These are phyloP conservation scores for Ophiorrhiza pumila DNA, from an alignment of 257 asterid species.

Conservation along the genomic window DNA sequence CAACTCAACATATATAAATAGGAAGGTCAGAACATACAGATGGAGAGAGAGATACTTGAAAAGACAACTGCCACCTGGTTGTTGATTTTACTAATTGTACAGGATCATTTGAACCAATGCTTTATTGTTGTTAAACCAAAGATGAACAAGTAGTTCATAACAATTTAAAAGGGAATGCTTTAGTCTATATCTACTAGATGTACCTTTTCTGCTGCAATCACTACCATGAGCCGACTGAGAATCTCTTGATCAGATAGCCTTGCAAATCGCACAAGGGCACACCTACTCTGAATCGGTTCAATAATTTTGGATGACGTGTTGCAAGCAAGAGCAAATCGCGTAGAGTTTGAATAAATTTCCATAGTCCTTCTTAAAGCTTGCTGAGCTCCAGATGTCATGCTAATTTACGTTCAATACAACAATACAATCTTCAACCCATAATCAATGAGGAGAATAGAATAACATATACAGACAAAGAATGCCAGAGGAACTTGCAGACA, in stretches of 20 bases:
- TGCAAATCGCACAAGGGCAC: constrained; percentile 87
- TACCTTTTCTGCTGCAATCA: constrained; percentile 94
- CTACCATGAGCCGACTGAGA: constrained; percentile 91
- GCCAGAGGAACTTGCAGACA: not conserved
- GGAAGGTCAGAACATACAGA: not conserved
- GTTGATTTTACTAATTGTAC: not conserved
- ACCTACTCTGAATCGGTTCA: constrained; percentile 96
- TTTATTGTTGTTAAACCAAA: not conserved
- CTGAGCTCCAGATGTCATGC: constrained; percentile 99
- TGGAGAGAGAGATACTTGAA: not conserved
- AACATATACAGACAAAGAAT: constrained; percentile 14
- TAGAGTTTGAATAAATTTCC: constrained; percentile 93
- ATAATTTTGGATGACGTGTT: constrained; percentile 92
- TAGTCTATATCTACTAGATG: not conserved
- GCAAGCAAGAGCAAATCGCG: constrained; percentile 96
- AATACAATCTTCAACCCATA: constrained; percentile 13
- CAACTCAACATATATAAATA: no score
- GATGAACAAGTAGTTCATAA: not conserved
- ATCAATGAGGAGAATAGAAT: not conserved
- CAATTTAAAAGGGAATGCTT: not conserved
- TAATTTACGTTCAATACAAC: constrained; percentile 34
- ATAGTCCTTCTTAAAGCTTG: constrained; percentile 98
- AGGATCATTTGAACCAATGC: not conserved
- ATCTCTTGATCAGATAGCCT: constrained; percentile 96
- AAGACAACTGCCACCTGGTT: not conserved